Evolutionary conservation across 768 basidiomycete species (phyloP), one percentile per base, ranked within the genome.

Genomic region (Porphyrellus cyaneotinctus): DNA sequence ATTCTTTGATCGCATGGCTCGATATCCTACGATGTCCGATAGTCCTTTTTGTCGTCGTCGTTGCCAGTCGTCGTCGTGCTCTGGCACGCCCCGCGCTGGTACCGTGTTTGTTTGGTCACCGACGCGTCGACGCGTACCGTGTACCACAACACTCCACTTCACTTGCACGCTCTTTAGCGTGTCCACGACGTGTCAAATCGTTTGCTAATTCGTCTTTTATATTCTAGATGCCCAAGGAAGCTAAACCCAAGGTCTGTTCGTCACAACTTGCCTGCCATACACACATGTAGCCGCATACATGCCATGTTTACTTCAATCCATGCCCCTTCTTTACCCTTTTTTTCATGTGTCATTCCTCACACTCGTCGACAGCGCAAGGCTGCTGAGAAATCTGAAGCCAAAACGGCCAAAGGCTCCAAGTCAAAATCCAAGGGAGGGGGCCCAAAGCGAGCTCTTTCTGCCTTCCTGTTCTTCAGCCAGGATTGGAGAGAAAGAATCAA

Each of bases 401-500:
- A 69, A 56, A 54, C 57, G 22, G 59, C 78, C 58, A 84, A 83
- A 66, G 70, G 71, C 54, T 83, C 87, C 74, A 92, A 91, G 73
- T 85, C 92, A 69, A 87, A 88, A 71, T 83, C 86, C 41, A 69
- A 69, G 59, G 68, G n/a, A n/a, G n/a, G 69, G 15, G 68, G 67
- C 0, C 93, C 92, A 56, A 97, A 97, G 76, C 84, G 94, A 49
- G 88, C 91, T 0, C 79, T 97, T 42, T 97, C 94, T 28, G 93
- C 95, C 36, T 98, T 97, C 77, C 97, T 98, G 95, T 94, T 94
- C 87, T 98, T 97, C 80, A 86, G 84, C 63, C 90, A 94, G 71
- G 95, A 93, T 71, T 88, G 91, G 90, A 82, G 95, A 67, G 89
- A 95, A 73, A 83, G 88, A 68, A 90, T 97, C 80, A 95, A 95